phyloP scores from a whole-genome alignment of 306 rosid genomes.

The Rosa chinensis region DNA sequence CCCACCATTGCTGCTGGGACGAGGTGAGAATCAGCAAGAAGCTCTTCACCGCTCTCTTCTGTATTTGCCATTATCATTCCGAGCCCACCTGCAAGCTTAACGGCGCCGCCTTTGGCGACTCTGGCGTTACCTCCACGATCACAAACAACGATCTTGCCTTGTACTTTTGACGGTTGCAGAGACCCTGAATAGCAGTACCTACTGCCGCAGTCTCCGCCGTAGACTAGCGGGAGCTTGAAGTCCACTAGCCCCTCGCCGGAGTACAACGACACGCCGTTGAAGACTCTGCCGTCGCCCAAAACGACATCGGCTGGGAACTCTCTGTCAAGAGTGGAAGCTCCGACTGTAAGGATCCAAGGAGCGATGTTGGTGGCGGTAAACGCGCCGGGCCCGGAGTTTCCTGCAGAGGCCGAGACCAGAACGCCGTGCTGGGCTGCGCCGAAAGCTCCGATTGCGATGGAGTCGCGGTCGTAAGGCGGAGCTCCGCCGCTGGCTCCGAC shows the following conservation, averaged over 20 bases:
- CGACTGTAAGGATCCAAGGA: conserved; percentile 88
- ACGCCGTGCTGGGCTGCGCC: conserved; percentile 67
- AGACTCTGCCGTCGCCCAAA: conserved; percentile 58
- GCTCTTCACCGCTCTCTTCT: conserved; percentile 67
- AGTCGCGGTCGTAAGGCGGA: conserved; percentile 55
- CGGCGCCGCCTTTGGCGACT: conserved; percentile 75
- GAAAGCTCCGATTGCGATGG: conserved; percentile 77
- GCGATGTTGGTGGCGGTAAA: conserved; percentile 77
- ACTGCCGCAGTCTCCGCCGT: conserved; percentile 54
- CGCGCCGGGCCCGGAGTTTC: conserved; percentile 74
- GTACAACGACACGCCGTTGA: conserved; percentile 67
- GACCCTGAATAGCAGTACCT: conserved; percentile 49
- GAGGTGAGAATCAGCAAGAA: conserved; percentile 81
- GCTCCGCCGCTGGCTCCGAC: conserved; percentile 68
- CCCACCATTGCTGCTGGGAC: conserved; percentile 87
- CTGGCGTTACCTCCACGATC: conserved; percentile 87
- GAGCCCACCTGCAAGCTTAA: conserved; percentile 69
- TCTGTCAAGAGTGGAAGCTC: conserved; percentile 79
- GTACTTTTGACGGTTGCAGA: conserved; percentile 47
- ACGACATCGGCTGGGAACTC: conserved; percentile 78
- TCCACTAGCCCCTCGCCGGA: conserved; percentile 51
- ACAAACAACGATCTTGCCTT: conserved; percentile 82
- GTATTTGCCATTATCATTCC: conserved; percentile 70
- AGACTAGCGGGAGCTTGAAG: conserved; percentile 57
- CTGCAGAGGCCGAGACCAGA: conserved; percentile 80